phyloP scores from a whole-genome alignment of 2,329 filamentous ascomycete genomes.

The Fusarium citri region DNA sequence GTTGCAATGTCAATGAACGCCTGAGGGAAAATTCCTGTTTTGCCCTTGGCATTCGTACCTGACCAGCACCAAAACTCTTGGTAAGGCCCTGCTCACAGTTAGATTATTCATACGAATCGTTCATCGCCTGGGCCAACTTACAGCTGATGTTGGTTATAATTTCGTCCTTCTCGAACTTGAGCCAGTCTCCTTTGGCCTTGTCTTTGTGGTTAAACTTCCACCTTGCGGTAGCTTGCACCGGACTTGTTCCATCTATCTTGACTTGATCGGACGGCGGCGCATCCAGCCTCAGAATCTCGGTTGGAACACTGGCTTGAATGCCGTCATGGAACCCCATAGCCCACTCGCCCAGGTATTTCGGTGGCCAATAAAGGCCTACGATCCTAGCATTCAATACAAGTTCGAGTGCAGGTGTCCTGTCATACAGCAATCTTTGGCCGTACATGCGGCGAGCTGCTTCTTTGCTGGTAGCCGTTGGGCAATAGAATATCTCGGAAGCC shows the following conservation, averaged over 20 bases:
- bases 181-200: conserved; percentile 57
- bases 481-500: conserved; percentile 52
- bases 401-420: conserved; percentile 59
- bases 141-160: conserved; percentile 72
- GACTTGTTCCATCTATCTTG: conserved; percentile 59
- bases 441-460: conserved; percentile 62
- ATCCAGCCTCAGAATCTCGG: conserved; percentile 61
- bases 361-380: conserved; percentile 63
- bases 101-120: conserved; percentile 5
- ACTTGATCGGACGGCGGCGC: conserved; percentile 60
- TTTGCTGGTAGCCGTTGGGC: conserved; percentile 59
- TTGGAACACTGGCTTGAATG: conserved; percentile 61
- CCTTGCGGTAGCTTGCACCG: conserved; percentile 60
- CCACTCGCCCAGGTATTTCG: conserved; percentile 66
- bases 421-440: conserved; percentile 59
- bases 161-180: conserved; percentile 75
- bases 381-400: conserved; percentile 62
- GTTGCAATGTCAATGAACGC: conserved; percentile 61
- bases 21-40: conserved; percentile 65
- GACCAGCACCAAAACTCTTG: conserved; percentile 68
- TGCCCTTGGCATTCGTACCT: conserved; percentile 63
- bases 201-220: conserved; percentile 66
- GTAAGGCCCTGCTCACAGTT: conserved; percentile 54
- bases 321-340: conserved; percentile 69
- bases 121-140: conserved; percentile 49